These are phyloP conservation scores for Ustilago xerochloae DNA, from an alignment of 1,284 basidiomycete species.

Conservation along the genomic window DNA sequence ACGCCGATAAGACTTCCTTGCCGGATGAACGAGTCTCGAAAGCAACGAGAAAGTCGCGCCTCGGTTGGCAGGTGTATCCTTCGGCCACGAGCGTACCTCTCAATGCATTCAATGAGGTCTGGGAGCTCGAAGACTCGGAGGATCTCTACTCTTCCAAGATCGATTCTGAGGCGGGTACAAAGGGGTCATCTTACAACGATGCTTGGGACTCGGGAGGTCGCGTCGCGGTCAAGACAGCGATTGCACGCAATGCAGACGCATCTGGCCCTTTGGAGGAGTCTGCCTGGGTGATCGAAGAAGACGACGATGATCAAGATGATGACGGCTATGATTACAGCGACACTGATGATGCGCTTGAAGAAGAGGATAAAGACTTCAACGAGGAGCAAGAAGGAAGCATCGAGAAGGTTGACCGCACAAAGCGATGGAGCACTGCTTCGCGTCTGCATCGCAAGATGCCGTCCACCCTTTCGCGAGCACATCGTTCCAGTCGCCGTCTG, in stretches of 20 bases:
- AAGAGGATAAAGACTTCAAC: neutral
- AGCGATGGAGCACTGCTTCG: too few species aligned
- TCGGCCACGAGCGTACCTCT: constrained; percentile 42
- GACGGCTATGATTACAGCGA: constrained; percentile 1
- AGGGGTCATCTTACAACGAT: neutral
- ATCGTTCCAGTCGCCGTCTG: neutral
- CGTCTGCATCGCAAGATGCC: too few species aligned
- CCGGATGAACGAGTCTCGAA: neutral
- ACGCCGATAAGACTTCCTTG: neutral
- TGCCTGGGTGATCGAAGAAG: constrained; percentile 21
- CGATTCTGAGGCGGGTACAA: neutral
- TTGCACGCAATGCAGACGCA: neutral
- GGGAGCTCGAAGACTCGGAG: constrained; percentile 57
- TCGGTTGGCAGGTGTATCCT: constrained; percentile 38
- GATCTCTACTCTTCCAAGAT: constrained; percentile 30
- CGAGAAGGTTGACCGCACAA: too few species aligned
- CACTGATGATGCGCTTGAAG: neutral
- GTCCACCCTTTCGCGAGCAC: too few species aligned
- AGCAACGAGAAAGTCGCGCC: neutral
- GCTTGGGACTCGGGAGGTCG: too few species aligned
- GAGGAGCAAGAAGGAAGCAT: constrained; percentile 15
- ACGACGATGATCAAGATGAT: constrained; percentile 23
- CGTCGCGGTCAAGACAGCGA: constrained; percentile 20
- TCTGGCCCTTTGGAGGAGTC: constrained; percentile 2
- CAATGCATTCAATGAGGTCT: constrained; percentile 57